These are phyloP conservation scores for Serendipita sp. DNA, from an alignment of 768 basidiomycete genomes.

Conservation along the genomic window DNA sequence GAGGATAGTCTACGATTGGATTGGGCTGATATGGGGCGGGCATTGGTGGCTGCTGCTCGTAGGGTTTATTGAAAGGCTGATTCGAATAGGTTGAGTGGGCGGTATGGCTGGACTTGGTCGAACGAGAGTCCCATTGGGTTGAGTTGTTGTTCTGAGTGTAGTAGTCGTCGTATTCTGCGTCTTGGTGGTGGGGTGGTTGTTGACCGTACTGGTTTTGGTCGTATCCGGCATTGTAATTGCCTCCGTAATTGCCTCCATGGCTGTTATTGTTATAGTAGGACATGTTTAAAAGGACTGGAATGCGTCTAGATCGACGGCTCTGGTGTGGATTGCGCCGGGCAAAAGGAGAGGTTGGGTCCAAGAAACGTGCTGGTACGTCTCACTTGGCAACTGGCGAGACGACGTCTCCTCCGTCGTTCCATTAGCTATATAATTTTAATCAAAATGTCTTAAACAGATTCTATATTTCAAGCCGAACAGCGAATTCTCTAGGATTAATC, in stretches of 20 bases:
- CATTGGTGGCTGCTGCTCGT: not conserved
- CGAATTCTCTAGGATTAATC: no score
- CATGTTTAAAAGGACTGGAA: not conserved
- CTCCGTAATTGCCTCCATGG: not conserved
- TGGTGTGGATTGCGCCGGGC: not conserved
- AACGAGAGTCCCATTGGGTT: not conserved
- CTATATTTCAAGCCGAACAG: no score
- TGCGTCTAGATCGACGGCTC: not conserved
- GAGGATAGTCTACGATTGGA: not conserved
- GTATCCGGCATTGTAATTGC: not conserved
- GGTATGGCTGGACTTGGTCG: not conserved
- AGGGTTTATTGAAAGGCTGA: not conserved
- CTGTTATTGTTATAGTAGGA: not conserved
- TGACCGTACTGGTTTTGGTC: not conserved
- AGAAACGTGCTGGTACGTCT: not conserved
- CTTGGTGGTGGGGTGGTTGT: not conserved
- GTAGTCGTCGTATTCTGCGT: not conserved
- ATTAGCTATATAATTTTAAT: no score
- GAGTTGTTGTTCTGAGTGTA: not conserved
- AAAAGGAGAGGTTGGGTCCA: not conserved
- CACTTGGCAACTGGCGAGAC: not conserved
- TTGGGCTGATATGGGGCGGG: conserved; percentile 6
- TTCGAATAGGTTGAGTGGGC: not conserved
- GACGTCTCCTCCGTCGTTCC: no score
- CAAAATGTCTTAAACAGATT: no score